phyloP scores from a whole-genome alignment of 495 filamentous ascomycete species.

The Lophiotrema nucula region DNA sequence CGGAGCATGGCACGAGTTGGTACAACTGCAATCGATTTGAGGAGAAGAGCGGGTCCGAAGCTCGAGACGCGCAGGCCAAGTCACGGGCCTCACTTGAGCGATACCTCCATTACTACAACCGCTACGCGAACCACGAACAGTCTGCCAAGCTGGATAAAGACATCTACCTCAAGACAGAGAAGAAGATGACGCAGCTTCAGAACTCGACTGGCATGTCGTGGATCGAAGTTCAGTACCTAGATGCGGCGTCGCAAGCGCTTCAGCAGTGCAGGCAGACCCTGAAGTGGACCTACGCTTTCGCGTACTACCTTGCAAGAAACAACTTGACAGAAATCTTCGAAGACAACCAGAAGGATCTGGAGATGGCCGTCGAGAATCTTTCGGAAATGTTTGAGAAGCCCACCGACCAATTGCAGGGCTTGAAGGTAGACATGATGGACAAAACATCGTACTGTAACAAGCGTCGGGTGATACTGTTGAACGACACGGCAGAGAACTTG shows the following conservation, averaged over 20 bases:
- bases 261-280: slow-evolving; percentile 95
- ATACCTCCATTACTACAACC: slow-evolving; percentile 97
- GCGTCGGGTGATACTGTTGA: slow-evolving; percentile 80
- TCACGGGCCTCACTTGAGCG: slow-evolving; percentile 87
- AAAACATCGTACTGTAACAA: slow-evolving; percentile 96
- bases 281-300: slow-evolving; percentile 99
- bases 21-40: slow-evolving; percentile 98
- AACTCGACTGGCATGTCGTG: slow-evolving; percentile 91
- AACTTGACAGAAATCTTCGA: slow-evolving; percentile 97
- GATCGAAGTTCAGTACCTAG: slow-evolving; percentile 98
- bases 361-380: slow-evolving; percentile 91
- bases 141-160: slow-evolving; percentile 96
- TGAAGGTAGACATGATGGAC: slow-evolving; percentile 97
- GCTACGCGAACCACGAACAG: slow-evolving; percentile 98
- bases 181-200: slow-evolving; percentile 97
- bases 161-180: slow-evolving; percentile 92
- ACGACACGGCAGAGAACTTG: slow-evolving; percentile 87
- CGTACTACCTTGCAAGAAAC: slow-evolving; percentile 91
- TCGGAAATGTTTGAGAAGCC: slow-evolving; percentile 99
- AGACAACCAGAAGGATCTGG: slow-evolving; percentile 96
- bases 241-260: slow-evolving; percentile 86
- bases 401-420: slow-evolving; percentile 71
- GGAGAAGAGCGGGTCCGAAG: slow-evolving; percentile 88
- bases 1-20: slow-evolving; percentile 99
- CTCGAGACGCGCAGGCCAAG: slow-evolving; percentile 83